Percentiles rank a stretch among this genome's conserved stretches.
Conservation (phyloP, 768 basidiomycete species). For the Pholiota conissans region DNA sequence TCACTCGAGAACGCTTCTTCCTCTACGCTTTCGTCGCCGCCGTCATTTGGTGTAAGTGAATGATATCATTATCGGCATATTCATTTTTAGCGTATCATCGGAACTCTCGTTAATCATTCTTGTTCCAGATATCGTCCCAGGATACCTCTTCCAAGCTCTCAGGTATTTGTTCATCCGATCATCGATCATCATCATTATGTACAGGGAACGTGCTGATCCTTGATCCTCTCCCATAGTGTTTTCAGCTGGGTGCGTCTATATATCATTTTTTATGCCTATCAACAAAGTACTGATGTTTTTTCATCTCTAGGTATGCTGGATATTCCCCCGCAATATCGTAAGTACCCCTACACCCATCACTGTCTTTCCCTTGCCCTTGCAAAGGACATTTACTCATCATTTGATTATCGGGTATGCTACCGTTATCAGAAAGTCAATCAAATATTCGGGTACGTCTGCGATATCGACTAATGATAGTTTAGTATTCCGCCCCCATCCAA, state of each 20-base stretch:
- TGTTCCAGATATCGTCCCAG: conserved; percentile 62
- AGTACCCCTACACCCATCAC: conserved; percentile 20
- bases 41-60: conserved; percentile 43
- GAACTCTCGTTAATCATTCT: not conserved
- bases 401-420: not conserved
- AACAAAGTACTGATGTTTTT: not conserved
- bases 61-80: not conserved
- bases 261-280: not conserved
- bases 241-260: conserved; percentile 45
- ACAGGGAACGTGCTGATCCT: not conserved
- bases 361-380: too few species aligned
- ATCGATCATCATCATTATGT: not conserved
- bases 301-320: conserved; percentile 56
- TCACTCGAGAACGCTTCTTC: conserved; percentile 63
- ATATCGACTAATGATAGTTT: too few species aligned
- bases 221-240: conserved; percentile 28
- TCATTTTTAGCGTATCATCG: too few species aligned
- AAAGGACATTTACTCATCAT: conserved; percentile 1
- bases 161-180: conserved; percentile 31
- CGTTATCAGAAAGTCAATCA: conserved; percentile 50
- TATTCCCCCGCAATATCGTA: conserved; percentile 56
- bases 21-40: conserved; percentile 48
- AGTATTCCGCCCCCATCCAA: too few species aligned
- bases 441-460: conserved; percentile 47
- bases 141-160: conserved; percentile 61